Conservation (phyloP, 495 filamentous ascomycete genomes). For the Penicillium coffeae region DNA sequence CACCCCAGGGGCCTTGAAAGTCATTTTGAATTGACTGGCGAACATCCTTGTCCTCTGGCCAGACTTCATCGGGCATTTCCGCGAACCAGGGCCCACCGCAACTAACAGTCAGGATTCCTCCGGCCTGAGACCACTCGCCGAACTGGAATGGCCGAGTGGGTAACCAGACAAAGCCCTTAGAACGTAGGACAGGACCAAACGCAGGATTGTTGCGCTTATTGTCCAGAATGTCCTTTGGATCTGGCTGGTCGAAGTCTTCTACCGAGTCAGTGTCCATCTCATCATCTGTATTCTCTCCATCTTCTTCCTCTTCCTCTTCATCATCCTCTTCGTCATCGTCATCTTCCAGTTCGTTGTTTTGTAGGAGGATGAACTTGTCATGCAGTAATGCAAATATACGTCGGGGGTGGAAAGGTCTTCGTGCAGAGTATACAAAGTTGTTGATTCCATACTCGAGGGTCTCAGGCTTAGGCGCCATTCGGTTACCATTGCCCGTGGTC, state of each 20-base stretch:
- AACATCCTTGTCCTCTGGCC: constrained; percentile 44
- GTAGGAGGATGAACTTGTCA: constrained; percentile 52
- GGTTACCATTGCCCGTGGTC: constrained; percentile 38
- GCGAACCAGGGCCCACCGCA: constrained; percentile 54
- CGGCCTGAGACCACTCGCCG: constrained; percentile 59
- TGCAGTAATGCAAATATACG: constrained; percentile 47
- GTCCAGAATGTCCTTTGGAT: constrained; percentile 33
- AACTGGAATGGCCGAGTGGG: constrained; percentile 41
- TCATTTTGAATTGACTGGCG: constrained; percentile 39
- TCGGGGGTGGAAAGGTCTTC: constrained; percentile 51
- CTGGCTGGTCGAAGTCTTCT: constrained; percentile 35
- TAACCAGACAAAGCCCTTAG: constrained; percentile 48
- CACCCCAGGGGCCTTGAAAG: constrained; percentile 52
- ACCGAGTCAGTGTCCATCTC: constrained; percentile 17
- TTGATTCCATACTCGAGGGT: constrained; percentile 54
- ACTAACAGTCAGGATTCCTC: constrained; percentile 53
- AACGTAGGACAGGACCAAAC: constrained; percentile 41
- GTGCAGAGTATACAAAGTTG: constrained; percentile 52
- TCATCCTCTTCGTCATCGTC: constrained; percentile 32
- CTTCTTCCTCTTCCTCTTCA: constrained; percentile 31
- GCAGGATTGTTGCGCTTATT: constrained; percentile 43
- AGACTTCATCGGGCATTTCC: constrained; percentile 41
- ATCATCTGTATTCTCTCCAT: constrained; percentile 35
- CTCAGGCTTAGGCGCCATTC: constrained; percentile 51
- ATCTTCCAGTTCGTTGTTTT: constrained; percentile 38